phyloP scores from a whole-genome alignment of 257 asterid species.

The Nicotiana knightiana region DNA sequence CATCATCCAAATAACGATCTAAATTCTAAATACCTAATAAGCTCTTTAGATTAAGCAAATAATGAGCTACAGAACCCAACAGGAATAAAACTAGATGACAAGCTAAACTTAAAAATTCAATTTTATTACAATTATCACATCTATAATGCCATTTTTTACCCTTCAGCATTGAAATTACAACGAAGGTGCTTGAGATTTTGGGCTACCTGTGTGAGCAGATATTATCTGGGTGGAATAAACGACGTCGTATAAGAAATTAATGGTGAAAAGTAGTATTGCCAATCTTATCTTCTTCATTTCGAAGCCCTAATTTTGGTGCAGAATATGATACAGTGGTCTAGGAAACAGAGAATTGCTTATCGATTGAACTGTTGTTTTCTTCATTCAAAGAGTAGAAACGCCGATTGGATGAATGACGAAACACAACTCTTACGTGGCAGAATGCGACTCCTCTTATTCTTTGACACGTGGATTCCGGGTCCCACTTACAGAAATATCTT shows the following conservation, averaged over 20 bases:
- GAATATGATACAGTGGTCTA: neutral
- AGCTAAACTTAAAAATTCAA: neutral
- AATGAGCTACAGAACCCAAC: neutral
- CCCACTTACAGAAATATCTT: too few species aligned
- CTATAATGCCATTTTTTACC: neutral
- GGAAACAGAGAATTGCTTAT: conserved; percentile 8
- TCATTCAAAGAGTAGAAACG: neutral
- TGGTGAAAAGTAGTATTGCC: conserved; percentile 11
- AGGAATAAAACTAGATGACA: neutral
- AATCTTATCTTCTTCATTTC: conserved; percentile 15
- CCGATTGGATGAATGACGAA: too few species aligned
- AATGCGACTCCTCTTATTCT: neutral
- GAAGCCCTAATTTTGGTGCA: conserved; percentile 11
- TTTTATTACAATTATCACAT: neutral
- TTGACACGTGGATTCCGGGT: too few species aligned
- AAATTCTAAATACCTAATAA: neutral
- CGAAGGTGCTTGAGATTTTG: neutral
- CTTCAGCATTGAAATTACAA: neutral
- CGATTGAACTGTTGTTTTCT: neutral
- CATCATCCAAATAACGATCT: neutral
- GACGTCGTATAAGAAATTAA: conserved; percentile 4
- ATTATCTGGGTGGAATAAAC: conserved; percentile 23
- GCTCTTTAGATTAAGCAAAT: neutral
- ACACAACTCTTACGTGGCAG: too few species aligned
- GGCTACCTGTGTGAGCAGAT: conserved; percentile 20